Evolutionary conservation across 805 yeast genomes (phyloP).

Genomic region (Starmerella tilneyi): DNA sequence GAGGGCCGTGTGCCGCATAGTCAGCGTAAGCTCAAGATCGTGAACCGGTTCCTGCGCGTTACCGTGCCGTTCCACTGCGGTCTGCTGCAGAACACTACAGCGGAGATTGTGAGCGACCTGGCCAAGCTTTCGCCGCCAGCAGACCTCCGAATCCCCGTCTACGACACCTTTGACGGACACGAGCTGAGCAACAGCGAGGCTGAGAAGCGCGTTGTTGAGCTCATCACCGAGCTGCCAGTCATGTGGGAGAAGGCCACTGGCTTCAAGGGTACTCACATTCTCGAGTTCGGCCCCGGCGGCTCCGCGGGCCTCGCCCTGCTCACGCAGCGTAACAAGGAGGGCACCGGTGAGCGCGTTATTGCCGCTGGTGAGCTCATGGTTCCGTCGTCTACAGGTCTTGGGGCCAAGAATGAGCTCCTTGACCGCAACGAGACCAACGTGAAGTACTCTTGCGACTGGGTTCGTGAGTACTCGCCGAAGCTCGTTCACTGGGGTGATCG

Average conservation of each 20-base stretch:
- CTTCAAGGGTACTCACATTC: slow-evolving; percentile 64
- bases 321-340: slow-evolving; percentile 96
- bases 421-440: slow-evolving; percentile 55
- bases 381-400: slow-evolving; percentile 59
- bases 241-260: slow-evolving; percentile 88
- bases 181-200: slow-evolving; percentile 52
- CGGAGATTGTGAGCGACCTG: slow-evolving; percentile 56
- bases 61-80: slow-evolving; percentile 96
- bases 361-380: slow-evolving; percentile 84
- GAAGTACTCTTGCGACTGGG: slow-evolving; percentile 85
- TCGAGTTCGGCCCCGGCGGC: slow-evolving; percentile 99
- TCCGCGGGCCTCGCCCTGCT: slow-evolving; percentile 90
- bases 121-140: slow-evolving; percentile 49
- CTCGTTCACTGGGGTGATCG: slow-evolving; percentile 57
- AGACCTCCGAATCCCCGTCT: slow-evolving; percentile 69
- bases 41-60: slow-evolving; percentile 89
- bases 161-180: slow-evolving; percentile 75
- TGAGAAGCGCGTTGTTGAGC: slow-evolving; percentile 60
- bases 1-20: slow-evolving; percentile 90
- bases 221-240: slow-evolving; percentile 82
- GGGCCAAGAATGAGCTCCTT: slow-evolving; percentile 91
- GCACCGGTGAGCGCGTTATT: slow-evolving; percentile 91
- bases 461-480: slow-evolving; percentile 74
- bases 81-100: slow-evolving; percentile 63
- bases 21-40: slow-evolving; percentile 86